Base-by-base conservation (phyloP, 352 stramenopile genomes). In the Saprolegnia diclina region DNA sequence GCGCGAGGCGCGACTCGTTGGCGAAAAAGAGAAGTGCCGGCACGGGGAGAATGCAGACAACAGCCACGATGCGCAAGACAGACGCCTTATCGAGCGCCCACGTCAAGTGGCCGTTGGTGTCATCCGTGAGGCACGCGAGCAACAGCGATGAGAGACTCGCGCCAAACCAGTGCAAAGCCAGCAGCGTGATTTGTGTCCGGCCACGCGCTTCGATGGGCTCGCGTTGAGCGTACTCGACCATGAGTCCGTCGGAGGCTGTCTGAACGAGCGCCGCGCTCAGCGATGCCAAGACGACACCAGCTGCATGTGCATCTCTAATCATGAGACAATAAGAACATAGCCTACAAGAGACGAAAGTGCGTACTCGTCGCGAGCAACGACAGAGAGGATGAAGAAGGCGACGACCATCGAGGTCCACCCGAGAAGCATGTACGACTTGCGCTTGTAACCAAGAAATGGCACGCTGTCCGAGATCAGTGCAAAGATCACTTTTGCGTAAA, bases 341-440 rank as follows among this genome's bases (percentile, higher is more conserved):
- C 19, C 35, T 13, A 59, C 35, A 59, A 1, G 1, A 13, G 13
- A n/a, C 52, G 13, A 11, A 59, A 35, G 29, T 35, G n/a, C 46
- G 35, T 59, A 59, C 52, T 10, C 19, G 24, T 59, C n/a, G 13
- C 19, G 24, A 4, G 11, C 52, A 21, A 24, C 24, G 37, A 19
- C 21, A 9, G 59, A 14, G 18, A 40, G 21, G 5, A 54, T 21
- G 21, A 66, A 16, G 45, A 44, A 56, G 10, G 42, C 32, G 21
- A 53, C 26, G 18, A 19, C 22, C 9, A 22, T 13, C 19, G 56
- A 14, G 32, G 21, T 18, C 59, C 59, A 66, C n/a, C 59, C 59
- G 32, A 66, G 21, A 22, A 53, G 14, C 59, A 66, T 66, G 22
- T 66, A 66, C 4, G 59, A 66, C 59, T 66, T 66, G 59, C 59